Conservation (phyloP, 169 alveolate species). For the Plasmodium gallinaceum region DNA sequence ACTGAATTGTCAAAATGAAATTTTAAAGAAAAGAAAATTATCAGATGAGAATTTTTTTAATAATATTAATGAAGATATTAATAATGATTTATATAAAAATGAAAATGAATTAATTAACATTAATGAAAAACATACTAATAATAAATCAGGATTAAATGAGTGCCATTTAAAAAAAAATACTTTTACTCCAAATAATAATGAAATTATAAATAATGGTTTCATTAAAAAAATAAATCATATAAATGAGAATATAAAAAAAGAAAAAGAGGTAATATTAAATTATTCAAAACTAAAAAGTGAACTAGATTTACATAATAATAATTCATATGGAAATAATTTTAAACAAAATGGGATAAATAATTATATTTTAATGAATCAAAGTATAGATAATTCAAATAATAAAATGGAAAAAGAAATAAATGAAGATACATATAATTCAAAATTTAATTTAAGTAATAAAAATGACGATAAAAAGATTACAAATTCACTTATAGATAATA, state of each 20-base stretch:
- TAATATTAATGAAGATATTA: not conserved
- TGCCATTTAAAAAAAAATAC: not conserved
- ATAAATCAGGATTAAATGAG: not conserved
- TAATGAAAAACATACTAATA: not conserved
- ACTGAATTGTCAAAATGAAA: not conserved
- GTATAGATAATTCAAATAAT: too few relatives aligned
- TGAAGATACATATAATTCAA: too few relatives aligned
- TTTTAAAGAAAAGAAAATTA: conserved; percentile 21
- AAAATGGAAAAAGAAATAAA: too few relatives aligned
- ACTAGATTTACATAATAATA: too few relatives aligned
- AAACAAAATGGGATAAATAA: too few relatives aligned
- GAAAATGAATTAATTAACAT: not conserved
- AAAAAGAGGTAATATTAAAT: not conserved
- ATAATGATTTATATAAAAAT: not conserved
- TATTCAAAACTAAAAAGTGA: too few relatives aligned
- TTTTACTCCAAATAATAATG: not conserved
- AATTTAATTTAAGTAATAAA: too few relatives aligned
- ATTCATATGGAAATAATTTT: too few relatives aligned
- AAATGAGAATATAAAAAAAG: not conserved
- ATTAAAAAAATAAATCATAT: not conserved
- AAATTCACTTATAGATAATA: too few relatives aligned
- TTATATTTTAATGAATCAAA: too few relatives aligned
- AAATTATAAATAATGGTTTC: not conserved
- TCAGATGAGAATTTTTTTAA: not conserved
- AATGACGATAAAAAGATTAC: too few relatives aligned